Conservation (phyloP, 1,284 basidiomycete genomes). For the Leccinum insolens region DNA sequence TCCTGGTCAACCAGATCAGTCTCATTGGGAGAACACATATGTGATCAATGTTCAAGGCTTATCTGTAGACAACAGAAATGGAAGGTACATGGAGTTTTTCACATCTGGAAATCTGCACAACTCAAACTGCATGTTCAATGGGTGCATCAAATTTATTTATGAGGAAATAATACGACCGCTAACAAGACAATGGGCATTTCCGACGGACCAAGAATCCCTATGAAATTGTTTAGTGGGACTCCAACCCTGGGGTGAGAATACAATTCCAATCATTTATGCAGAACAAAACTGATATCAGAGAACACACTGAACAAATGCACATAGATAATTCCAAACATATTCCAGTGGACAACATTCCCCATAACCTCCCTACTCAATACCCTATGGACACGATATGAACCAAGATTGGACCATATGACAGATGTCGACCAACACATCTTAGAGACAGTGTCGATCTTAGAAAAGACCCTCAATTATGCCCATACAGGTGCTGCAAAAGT, state of each 20-base stretch:
- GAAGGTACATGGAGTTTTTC: background rate
- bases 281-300: no score
- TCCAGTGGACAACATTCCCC: no score
- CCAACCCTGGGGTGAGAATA: no score
- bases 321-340: no score
- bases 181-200: no score
- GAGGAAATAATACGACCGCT: background rate
- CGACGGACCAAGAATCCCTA: no score
- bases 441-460: background rate
- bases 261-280: no score
- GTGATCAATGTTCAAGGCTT: background rate
- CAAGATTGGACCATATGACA: background rate
- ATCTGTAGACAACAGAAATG: background rate
- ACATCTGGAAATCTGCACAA: no score
- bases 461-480: background rate
- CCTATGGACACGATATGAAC: no score
- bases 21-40: background rate
- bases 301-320: no score
- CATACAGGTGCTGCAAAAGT: background rate
- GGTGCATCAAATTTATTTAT: background rate
- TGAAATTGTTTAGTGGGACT: no score
- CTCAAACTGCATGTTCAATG: background rate
- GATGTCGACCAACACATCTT: background rate
- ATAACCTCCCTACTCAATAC: no score
- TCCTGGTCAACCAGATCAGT: background rate